Conservation (phyloP, 164 flowering plant genomes). For the Macadamia tetraphylla region DNA sequence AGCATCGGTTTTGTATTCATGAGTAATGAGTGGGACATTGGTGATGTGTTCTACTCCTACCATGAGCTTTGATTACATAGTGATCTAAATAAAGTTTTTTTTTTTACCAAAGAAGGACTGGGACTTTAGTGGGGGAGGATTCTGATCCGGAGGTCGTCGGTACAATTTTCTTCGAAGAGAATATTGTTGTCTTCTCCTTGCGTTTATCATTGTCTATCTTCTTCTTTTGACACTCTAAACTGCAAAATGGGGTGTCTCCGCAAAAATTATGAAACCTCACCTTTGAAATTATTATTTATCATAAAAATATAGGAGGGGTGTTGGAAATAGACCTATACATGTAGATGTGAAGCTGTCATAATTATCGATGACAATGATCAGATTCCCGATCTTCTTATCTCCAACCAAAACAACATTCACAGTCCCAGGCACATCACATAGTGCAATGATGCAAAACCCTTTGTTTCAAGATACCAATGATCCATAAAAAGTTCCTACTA, state of each 20-base stretch:
- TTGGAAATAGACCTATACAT: constrained; percentile 49
- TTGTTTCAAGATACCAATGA: neutral
- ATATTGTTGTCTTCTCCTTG: too few species aligned
- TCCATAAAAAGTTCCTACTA: constrained; percentile 3
- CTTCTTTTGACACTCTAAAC: constrained; percentile 44
- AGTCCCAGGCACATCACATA: too few species aligned
- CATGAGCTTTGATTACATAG: neutral
- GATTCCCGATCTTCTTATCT: constrained; percentile 21
- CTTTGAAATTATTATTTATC: too few species aligned
- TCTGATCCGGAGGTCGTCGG: too few species aligned
- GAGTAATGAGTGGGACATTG: neutral
- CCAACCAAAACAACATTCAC: too few species aligned
- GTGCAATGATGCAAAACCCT: too few species aligned
- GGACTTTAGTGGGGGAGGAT: neutral
- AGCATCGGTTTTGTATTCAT: neutral
- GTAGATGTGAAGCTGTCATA: constrained; percentile 94
- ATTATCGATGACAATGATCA: constrained; percentile 82
- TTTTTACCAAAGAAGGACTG: constrained; percentile 22
- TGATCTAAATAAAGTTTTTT: too few species aligned
- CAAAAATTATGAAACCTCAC: neutral
- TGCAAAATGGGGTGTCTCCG: constrained; percentile 53
- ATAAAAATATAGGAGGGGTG: too few species aligned
- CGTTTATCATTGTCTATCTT: constrained; percentile 36
- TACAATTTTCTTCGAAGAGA: too few species aligned
- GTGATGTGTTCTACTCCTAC: neutral